Evolutionary conservation across 2,329 filamentous ascomycete genomes (phyloP), one percentile per base, ranked within the genome.

Genomic region (Colletotrichum godetiae): DNA sequence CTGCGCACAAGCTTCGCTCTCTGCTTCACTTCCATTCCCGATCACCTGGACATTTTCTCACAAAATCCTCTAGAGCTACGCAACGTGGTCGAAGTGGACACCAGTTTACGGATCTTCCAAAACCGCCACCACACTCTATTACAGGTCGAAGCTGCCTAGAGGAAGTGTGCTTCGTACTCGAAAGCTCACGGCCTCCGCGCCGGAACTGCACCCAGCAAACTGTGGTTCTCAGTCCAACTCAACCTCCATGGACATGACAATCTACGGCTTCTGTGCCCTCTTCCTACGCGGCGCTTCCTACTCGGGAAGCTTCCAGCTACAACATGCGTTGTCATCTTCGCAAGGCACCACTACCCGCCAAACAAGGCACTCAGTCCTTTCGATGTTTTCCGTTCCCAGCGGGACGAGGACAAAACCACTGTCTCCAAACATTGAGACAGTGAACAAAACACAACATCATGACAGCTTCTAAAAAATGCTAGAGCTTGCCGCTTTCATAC

Each of bases 401-500:
- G 46, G 61, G 46, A 35, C 5, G 5, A 8, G n/a, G 35, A 29
- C 5, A 29, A 11, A n/a, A 11, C 29, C 55, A 31, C 13, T 29
- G 42, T 62, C 12, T 15, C n/a, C 13, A 59, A 19, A 42, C 3
- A 22, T 7, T 15, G 19, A 31, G 13, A 37, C 31, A 42, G 5
- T 29, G 29, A 31, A 10, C 15, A 33, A 24, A 31, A 13, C 5
- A 66, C n/a, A 13, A 42, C 19, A 46, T 46, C 15, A 46, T 13
- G n/a, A 59, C 74, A 79, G 88, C 89, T 91, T 91, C 88, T 83
- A 89, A 85, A 85, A 84, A 58, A 86, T 89, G 89, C 89, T 91
- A 91, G 89, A 91, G 89, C 89, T 90, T 90, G 88, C 86, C 89
- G 89, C 84, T 84, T 86, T 81, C 83, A 81, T 61, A 79, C 80